Base-by-base conservation (phyloP, 176 grass and related monocot genomes). In the Puccinellia tenuiflora region DNA sequence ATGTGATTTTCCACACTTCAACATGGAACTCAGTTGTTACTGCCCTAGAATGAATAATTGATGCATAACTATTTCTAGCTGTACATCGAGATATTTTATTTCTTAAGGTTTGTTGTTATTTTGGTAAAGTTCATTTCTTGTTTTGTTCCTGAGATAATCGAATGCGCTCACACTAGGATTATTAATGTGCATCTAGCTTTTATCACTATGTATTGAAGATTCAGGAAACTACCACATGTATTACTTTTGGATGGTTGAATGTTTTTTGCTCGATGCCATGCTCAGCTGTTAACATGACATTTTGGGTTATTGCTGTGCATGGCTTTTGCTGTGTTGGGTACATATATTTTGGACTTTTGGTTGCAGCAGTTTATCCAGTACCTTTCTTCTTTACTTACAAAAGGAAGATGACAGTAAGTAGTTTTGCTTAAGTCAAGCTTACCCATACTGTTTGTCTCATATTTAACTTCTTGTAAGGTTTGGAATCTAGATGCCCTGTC, bases 1-100 rank as follows among this genome's bases (percentile, higher is more conserved):
- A 78, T 63, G n/a, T 79, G 39, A n/a, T 72, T 33, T 51, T 79
- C 54, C 61, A 57, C 53, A 56, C 76, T 28, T 48, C 7, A 53
- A 25, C n/a, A 35, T 17, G 7, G 1, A 75, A 75, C 33, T 64
- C 6, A 26, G 51, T 28, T 81, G 78, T 25, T 46, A 22, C 24
- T 86, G 33, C 25, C 50, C 20, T 22, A 76, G 29, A 55, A 56
- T 76, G 50, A 56, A 76, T 35, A 55, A 24, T 38, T 30, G 28
- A 33, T 31, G 71, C 71, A 52, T 3, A 65, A 80, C 15, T 51
- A 2, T 46, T 54, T 80, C 46, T 84, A 16, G 54, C 35, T 65
- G 42, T 30, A 30, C 42, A 9, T 48, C 30, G 22, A 46, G 22
- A 72, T 47, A 11, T 18, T 51, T 51, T 74, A 51, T 74, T 74